Conservation (phyloP, 2,329 filamentous ascomycete species). For the Colletotrichum tofieldiae region DNA sequence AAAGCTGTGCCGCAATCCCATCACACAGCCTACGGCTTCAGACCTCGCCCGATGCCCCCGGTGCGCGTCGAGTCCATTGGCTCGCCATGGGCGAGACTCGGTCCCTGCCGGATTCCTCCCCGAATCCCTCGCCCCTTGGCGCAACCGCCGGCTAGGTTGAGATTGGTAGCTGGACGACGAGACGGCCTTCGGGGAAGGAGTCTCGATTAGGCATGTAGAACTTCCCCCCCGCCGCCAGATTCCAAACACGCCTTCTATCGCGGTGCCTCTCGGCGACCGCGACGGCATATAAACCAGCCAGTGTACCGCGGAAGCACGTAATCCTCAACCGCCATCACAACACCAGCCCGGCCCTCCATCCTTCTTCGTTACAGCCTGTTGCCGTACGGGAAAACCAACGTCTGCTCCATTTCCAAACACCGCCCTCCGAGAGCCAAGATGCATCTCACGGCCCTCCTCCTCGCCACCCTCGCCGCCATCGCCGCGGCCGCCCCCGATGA, state of each 20-base stretch:
- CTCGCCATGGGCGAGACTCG: not conserved
- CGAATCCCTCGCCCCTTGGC: conserved; percentile 9
- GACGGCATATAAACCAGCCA: not conserved
- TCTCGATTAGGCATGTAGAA: not conserved
- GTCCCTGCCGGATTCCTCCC: not conserved
- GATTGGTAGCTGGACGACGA: not conserved
- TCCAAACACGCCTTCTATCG: not conserved
- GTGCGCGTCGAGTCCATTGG: not conserved
- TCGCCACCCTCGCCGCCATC: conserved; percentile 9
- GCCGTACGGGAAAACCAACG: not conserved
- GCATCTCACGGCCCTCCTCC: conserved; percentile 14
- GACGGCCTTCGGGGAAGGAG: not conserved
- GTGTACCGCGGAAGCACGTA: not conserved
- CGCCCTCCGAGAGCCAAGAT: not conserved
- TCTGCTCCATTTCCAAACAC: no score
- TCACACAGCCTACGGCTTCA: not conserved
- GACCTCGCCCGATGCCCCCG: not conserved
- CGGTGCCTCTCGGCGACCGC: not conserved
- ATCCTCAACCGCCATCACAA: not conserved
- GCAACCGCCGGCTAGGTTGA: not conserved
- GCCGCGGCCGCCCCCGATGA: conserved; percentile 23
- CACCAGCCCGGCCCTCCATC: not conserved
- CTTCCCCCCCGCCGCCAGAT: not conserved
- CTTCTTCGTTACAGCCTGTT: not conserved
- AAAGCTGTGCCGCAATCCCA: conserved; percentile 4